phyloP scores from a whole-genome alignment of 495 filamentous ascomycete species.

The Paragyromitra xinjiangensis region DNA sequence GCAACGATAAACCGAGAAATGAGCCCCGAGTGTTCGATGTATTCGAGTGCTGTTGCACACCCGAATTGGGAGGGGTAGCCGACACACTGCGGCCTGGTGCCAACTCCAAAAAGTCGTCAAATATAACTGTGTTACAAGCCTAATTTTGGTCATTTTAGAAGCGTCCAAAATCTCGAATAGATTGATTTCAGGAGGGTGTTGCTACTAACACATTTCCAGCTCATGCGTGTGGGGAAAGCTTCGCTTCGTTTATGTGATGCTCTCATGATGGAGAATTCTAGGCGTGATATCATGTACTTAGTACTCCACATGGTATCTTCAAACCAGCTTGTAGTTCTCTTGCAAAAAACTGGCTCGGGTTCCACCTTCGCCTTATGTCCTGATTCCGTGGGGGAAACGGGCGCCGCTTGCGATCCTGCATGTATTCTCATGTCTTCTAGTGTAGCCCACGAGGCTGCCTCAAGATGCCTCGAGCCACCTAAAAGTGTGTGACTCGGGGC shows the following conservation, averaged over 20 bases:
- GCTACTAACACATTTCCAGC: constrained; percentile 13
- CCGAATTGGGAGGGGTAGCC: neutral
- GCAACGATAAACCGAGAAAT: neutral
- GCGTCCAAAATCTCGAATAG: too few species aligned
- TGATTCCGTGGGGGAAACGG: too few species aligned
- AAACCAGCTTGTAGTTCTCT: neutral
- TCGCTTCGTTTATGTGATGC: neutral
- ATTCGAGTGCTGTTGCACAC: neutral
- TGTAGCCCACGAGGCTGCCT: too few species aligned
- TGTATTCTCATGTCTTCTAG: too few species aligned
- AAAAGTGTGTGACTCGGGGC: too few species aligned
- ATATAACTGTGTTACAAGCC: neutral
- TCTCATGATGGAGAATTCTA: neutral
- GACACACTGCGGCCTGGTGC: neutral
- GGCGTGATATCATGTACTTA: neutral
- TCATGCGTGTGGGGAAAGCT: neutral
- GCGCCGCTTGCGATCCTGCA: too few species aligned
- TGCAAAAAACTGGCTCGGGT: too few species aligned
- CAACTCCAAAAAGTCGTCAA: neutral
- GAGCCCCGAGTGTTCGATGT: neutral
- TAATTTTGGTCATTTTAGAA: neutral
- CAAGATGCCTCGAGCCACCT: too few species aligned
- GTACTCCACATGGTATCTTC: neutral
- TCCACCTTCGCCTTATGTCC: too few species aligned
- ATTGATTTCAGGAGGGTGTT: neutral